Conservation (phyloP, 1,284 basidiomycete species). For the Sporisorium graminicola region DNA sequence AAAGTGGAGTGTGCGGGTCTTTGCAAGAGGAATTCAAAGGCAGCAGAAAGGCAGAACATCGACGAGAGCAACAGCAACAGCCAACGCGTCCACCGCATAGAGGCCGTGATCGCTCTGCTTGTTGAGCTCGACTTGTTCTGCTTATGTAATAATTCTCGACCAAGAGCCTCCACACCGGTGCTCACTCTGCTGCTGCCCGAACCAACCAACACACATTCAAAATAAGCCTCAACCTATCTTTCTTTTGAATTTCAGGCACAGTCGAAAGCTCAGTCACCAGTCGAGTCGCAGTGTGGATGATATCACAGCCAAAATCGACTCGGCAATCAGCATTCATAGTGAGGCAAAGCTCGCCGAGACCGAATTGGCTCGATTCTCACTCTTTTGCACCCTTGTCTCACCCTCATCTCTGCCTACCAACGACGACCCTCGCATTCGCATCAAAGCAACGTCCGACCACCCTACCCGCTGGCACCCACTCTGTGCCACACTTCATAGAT, state of each 20-base stretch:
- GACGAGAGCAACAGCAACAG: slow-evolving; percentile 3
- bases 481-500: background rate
- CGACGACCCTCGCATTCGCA: background rate
- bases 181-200: background rate
- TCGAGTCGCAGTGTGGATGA: background rate
- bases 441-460: background rate
- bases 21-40: background rate
- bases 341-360: background rate
- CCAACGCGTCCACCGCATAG: background rate
- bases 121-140: background rate
- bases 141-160: slow-evolving; percentile 10
- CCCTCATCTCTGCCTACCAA: background rate
- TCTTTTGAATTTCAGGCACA: background rate
- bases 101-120: slow-evolving; percentile 6
- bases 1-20: slow-evolving; percentile 30
- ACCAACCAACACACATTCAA: background rate
- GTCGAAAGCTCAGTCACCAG: slow-evolving; percentile 3
- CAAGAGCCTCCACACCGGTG: slow-evolving; percentile 12
- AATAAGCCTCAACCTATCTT: no score
- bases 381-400: slow-evolving; percentile 5
- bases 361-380: background rate
- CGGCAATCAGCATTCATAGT: background rate
- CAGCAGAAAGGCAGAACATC: slow-evolving; percentile 23
- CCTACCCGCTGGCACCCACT: no score
- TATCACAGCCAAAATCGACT: slow-evolving; percentile 4